Percentiles rank a stretch among this genome's conserved stretches.
phyloP scores from a whole-genome alignment of 768 basidiomycete species.

The Tulasnella sp. region DNA sequence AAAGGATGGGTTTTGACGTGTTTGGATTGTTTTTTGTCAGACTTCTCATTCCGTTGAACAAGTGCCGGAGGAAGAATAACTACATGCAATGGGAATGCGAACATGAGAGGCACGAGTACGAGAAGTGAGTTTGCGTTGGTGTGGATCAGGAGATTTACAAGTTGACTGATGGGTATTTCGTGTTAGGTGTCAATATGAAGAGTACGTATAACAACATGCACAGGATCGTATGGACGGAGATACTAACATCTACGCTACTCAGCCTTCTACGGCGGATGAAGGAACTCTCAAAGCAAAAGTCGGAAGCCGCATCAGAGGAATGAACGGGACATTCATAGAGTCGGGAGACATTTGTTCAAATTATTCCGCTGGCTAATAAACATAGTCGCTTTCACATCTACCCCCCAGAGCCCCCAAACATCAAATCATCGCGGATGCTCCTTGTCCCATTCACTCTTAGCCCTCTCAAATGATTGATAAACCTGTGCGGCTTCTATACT shows the following conservation, averaged over 20 bases:
- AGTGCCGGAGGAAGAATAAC: constrained; percentile 61
- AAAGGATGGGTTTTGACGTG: neutral
- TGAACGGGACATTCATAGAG: neutral
- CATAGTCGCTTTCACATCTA: neutral
- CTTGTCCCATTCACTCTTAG: constrained; percentile 28
- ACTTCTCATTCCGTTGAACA: constrained; percentile 73
- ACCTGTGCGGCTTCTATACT: constrained; percentile 56
- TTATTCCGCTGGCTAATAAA: too few relatives aligned
- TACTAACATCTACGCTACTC: constrained; percentile 3
- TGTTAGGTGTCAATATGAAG: constrained; percentile 85
- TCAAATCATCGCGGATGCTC: neutral
- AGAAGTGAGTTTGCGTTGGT: constrained; percentile 26
- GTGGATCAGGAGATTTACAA: constrained; percentile 2
- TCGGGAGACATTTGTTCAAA: neutral
- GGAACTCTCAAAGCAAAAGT: constrained; percentile 60
- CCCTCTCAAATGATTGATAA: constrained; percentile 26
- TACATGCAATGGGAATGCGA: constrained; percentile 93
- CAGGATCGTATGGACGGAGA: neutral
- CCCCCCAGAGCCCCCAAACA: neutral
- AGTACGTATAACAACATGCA: constrained; percentile 41
- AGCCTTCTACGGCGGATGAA: constrained; percentile 87
- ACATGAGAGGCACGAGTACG: constrained; percentile 55
- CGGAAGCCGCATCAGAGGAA: constrained; percentile 31
- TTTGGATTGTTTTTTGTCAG: constrained; percentile 34
- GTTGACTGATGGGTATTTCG: neutral